phyloP scores from a whole-genome alignment of 2,329 filamentous ascomycete genomes.

The Diaporthe aspalathi region DNA sequence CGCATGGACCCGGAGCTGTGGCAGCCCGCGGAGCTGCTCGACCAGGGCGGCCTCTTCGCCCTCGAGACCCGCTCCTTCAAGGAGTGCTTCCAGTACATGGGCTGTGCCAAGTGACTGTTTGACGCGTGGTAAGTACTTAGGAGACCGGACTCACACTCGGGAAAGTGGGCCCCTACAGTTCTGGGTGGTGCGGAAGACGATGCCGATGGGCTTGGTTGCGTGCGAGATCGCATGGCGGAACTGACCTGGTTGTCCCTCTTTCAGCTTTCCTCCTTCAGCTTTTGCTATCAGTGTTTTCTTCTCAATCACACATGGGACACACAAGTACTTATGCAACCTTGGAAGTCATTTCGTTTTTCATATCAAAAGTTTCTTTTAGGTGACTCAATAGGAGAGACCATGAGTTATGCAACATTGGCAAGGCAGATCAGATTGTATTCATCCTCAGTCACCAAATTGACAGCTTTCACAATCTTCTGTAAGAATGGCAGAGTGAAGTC shows the following conservation, averaged over 20 bases:
- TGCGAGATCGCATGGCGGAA: neutral
- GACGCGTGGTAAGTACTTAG: neutral
- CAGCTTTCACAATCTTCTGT: neutral
- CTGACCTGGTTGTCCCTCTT: constrained; percentile 21
- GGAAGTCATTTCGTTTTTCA: neutral
- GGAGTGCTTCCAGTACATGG: constrained; percentile 36
- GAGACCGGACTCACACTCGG: neutral
- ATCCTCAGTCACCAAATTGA: neutral
- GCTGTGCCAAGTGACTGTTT: constrained; percentile 23
- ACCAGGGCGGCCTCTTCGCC: constrained; percentile 41
- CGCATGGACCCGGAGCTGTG: constrained; percentile 47
- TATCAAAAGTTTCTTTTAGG: neutral
- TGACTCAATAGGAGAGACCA: neutral
- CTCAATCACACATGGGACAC: neutral
- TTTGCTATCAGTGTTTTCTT: neutral
- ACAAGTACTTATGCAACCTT: neutral
- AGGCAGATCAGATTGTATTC: constrained; percentile 14
- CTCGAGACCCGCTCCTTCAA: constrained; percentile 42
- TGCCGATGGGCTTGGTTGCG: neutral
- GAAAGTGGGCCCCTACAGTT: neutral
- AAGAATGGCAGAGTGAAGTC: no score
- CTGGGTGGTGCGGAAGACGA: neutral
- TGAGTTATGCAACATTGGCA: neutral
- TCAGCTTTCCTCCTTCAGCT: neutral
- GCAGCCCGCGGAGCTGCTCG: constrained; percentile 40